phyloP scores from a whole-genome alignment of 495 filamentous ascomycete genomes.

The Cairneyella variabilis region DNA sequence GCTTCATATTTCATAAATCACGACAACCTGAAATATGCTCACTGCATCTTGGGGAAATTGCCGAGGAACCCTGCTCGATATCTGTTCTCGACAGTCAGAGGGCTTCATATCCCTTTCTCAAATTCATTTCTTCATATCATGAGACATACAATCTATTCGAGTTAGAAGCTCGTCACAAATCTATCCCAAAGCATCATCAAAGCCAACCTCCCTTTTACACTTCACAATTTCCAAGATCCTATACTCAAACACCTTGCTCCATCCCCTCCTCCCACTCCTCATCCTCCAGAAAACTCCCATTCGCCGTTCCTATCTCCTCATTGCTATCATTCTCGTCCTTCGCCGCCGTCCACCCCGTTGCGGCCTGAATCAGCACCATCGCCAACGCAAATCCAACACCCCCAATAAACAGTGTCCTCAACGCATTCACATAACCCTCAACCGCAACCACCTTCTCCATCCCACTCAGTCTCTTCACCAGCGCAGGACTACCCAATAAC shows the following conservation, averaged over 20 bases:
- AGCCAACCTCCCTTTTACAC: too few relatives aligned
- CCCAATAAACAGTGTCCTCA: constrained; percentile 54
- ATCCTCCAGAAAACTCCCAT: constrained; percentile 9
- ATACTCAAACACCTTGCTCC: constrained; percentile 16
- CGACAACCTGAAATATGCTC: too few relatives aligned
- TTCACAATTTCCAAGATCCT: too few relatives aligned
- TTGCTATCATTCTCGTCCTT: constrained; percentile 1
- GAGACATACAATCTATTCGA: too few relatives aligned
- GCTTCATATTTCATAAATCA: too few relatives aligned
- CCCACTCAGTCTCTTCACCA: constrained; percentile 48
- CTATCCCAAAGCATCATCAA: too few relatives aligned
- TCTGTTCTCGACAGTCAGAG: too few relatives aligned
- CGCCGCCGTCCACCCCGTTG: constrained; percentile 59
- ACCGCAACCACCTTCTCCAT: constrained; percentile 59
- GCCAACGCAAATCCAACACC: constrained; percentile 50
- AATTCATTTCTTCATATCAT: too few relatives aligned
- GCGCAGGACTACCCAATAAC: constrained; percentile 64
- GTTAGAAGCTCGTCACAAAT: too few relatives aligned
- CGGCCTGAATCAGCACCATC: constrained; percentile 58
- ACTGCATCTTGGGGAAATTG: too few relatives aligned
- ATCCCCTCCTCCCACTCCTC: constrained; percentile 23
- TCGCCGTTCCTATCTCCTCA: not conserved
- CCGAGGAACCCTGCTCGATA: too few relatives aligned
- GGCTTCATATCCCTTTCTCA: too few relatives aligned
- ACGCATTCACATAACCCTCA: constrained; percentile 54